Base-by-base conservation (phyloP, 441 rosid genomes). In the Erodium moschatum region DNA sequence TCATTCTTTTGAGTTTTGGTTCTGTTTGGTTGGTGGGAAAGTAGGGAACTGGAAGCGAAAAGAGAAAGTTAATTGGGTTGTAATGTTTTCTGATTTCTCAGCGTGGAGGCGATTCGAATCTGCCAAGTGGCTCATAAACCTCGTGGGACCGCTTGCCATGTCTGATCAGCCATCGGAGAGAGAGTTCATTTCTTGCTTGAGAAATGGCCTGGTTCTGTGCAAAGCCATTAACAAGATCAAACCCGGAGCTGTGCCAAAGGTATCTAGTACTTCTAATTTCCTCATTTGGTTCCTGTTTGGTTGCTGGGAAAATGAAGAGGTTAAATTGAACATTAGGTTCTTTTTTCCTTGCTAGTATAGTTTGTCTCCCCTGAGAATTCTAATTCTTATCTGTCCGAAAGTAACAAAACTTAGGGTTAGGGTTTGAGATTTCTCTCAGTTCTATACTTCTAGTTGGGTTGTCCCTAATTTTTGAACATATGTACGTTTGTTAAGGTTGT, bases 221-320 rank as follows among this genome's bases (percentile, higher is more conserved):
- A 88, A 87, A 79, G 92, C 84, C 67, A 84, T 93, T 68, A 93
- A 87, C 81, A 87, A 84, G 81, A 86, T 93, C 77, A 85, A 83
- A 13, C 97, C 89, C 0, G 96, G 97, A 67, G 83, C 92, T 11
- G 90, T 89, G 69, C 68, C 95, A 40, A 93, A 87, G 97, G 98
- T 91, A 29, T 40, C 5, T 21, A 11, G 48, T 2, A 6, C 9
- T 65, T 69, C 66, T 19, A 29, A 7, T 2, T 0, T 19, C 65
- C 6, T 31, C 6, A 15, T 64, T 64, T 27, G 13, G 38, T 12
- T 15, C 68, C 31, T 40, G 52, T 40, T 66, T 66, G 52, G n/a
- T 66, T 66, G 21, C 54, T 40, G 68, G 40, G 65, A 62, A 62
- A 66, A 66, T 16, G 12, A 11, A 18, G 67, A 19, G 33, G 35